Evolutionary conservation across 2,329 filamentous ascomycete species (phyloP).

Genomic region (Juglanconis juglandina): DNA sequence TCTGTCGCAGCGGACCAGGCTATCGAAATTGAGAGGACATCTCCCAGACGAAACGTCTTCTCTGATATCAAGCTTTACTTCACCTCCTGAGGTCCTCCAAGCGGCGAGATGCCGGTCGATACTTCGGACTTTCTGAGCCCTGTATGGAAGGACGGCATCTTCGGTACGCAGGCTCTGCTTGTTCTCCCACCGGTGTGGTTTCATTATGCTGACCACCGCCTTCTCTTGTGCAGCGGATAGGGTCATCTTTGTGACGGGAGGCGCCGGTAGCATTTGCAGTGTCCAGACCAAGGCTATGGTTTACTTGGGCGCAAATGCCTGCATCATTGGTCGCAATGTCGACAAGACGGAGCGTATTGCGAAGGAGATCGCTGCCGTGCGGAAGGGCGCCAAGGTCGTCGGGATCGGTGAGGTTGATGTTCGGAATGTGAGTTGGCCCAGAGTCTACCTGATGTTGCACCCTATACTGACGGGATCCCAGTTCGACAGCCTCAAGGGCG

Average conservation of each 20-base stretch:
- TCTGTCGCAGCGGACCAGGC: conserved; percentile 9
- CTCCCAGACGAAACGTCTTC: background rate
- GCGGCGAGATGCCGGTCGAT: conserved; percentile 15
- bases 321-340: conserved; percentile 85
- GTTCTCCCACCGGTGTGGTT: background rate
- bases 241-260: conserved; percentile 92
- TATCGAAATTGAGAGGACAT: background rate
- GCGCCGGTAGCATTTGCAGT: conserved; percentile 89
- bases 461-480: conserved; percentile 25
- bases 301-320: conserved; percentile 85
- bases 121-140: conserved; percentile 71
- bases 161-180: conserved; percentile 52
- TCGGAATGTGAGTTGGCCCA: conserved; percentile 52
- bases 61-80: background rate
- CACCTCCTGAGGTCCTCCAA: background rate
- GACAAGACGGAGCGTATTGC: conserved; percentile 83
- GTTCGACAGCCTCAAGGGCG: conserved; percentile 63
- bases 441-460: background rate
- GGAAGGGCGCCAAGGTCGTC: conserved; percentile 77
- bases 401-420: conserved; percentile 81
- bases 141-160: conserved; percentile 84
- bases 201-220: background rate
- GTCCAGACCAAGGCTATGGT: conserved; percentile 91
- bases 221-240: conserved; percentile 61
- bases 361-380: conserved; percentile 74